These are phyloP conservation scores for Pythium chondricola DNA, from an alignment of 352 stramenopile genomes.

Conservation along the genomic window DNA sequence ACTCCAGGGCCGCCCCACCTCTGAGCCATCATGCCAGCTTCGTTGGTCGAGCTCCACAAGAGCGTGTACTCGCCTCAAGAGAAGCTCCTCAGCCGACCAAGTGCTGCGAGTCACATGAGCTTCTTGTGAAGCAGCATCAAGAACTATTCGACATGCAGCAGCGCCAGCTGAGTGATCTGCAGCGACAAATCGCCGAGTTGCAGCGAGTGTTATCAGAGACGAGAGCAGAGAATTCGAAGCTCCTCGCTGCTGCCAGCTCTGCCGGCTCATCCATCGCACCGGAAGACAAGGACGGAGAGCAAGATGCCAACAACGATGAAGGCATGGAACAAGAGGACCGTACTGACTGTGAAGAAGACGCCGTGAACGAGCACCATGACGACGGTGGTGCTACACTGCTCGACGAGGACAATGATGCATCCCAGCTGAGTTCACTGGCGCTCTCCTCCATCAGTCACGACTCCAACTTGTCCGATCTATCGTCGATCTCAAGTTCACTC, in stretches of 20 bases:
- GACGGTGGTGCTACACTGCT: too few species aligned
- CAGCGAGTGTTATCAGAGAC: conserved; percentile 32
- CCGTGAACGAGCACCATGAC: background rate
- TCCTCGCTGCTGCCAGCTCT: conserved; percentile 10
- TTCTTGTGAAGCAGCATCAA: conserved; percentile 68
- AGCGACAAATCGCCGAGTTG: conserved; percentile 60
- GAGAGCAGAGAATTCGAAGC: conserved; percentile 13
- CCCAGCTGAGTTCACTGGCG: conserved; percentile 39
- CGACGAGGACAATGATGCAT: conserved; percentile 6
- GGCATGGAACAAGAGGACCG: background rate
- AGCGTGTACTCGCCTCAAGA: too few species aligned
- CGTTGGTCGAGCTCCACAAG: too few species aligned
- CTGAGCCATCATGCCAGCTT: too few species aligned
- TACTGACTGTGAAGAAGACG: background rate
- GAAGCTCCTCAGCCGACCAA: conserved; percentile 9
- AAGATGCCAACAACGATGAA: conserved; percentile 11
- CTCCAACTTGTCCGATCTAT: conserved; percentile 41
- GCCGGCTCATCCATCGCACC: conserved; percentile 6
- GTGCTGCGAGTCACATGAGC: conserved; percentile 60
- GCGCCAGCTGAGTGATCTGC: conserved; percentile 59
- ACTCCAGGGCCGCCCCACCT: too few species aligned
- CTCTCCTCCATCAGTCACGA: conserved; percentile 58
- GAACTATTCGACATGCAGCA: conserved; percentile 76
- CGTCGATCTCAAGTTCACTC: conserved; percentile 58
- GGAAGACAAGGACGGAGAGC: conserved; percentile 3